A percentile compares a stretch with the other conserved stretches of the same genome.
phyloP scores from a whole-genome alignment of 78 protist genomes.

The Polysphondylium violaceum region DNA sequence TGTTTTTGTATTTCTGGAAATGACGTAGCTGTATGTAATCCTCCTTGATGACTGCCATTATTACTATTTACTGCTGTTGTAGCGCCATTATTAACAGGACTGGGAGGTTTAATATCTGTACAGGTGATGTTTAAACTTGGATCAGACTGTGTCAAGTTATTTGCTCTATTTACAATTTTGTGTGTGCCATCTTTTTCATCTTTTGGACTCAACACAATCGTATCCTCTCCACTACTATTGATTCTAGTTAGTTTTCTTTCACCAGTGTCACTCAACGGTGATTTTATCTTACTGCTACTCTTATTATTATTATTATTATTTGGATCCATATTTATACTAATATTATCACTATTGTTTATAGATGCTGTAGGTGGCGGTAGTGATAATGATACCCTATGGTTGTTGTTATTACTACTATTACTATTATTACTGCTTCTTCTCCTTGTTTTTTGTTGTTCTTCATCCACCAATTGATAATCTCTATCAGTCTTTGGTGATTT shows the following conservation, averaged over 20 bases:
- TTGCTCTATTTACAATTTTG: slow-evolving; percentile 54
- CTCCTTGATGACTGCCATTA: not conserved
- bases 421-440: not conserved
- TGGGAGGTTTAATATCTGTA: not conserved
- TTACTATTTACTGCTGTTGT: not conserved
- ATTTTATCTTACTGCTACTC: not conserved
- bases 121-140: slow-evolving; percentile 10
- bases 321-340: not conserved
- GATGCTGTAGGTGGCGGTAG: not conserved
- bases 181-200: slow-evolving; percentile 34
- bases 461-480: too few species aligned
- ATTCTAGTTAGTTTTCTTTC: not conserved
- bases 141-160: slow-evolving; percentile 42
- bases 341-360: not conserved
- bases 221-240: not conserved
- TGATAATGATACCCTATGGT: not conserved
- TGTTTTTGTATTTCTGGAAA: slow-evolving; percentile 18
- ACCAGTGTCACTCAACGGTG: not conserved
- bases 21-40: slow-evolving; percentile 10
- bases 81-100: not conserved
- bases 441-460: too few species aligned
- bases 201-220: slow-evolving; percentile 8
- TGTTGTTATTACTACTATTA: not conserved
- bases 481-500: too few species aligned
- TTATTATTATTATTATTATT: slow-evolving; percentile 4